Evolutionary conservation across 164 flowering plant genomes (phyloP), one percentile per base, ranked within the genome.

Genomic region (Macadamia integrifolia): DNA sequence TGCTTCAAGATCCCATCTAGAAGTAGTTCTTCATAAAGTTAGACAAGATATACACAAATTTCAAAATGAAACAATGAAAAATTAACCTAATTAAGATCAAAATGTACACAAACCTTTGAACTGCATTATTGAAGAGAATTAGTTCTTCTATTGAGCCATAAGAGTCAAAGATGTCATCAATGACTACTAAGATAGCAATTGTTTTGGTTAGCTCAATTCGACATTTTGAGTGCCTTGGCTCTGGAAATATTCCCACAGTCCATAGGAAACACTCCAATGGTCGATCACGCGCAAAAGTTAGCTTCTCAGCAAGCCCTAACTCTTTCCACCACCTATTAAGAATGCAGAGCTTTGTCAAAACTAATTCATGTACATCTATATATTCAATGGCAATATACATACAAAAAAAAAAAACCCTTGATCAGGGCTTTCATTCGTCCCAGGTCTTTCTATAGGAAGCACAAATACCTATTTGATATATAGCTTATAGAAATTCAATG

Each of bases 261-360:
- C 80, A 77, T 18, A 77, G 18, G 57, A 69, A 78, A 64, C 71
- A 75, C 35, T 75, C 76, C 65, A 73, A 9, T 8, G 77, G 77
- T 32, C 76, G 67, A 64, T 80, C 80, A 65, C 83, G 35, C 1
- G 72, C 79, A 52, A 80, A 80, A 1, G 50, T 50, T 7, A 80
- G 70, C 59, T 75, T 77, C 8, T 71, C 73, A 6, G 64, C 77
- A 32, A 80, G 73, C 2, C 75, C 83, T 52, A 73, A 48, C 9
- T 77, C 59, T 43, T 70, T 68, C 80, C 83, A 80, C 80, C 80
- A 80, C 69, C 83, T 77, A 58, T 35, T 35, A 35, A 35, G 40
- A 35, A 35, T 35, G 5, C 3, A 35, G 40, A 35, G 40, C 40
- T 2, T 35, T 35, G 40, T 35, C 40, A 35, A 35, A 35, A 35